Evolutionary conservation across 495 filamentous ascomycete genomes (phyloP).

Genomic region (Trichoderma erinaceum): DNA sequence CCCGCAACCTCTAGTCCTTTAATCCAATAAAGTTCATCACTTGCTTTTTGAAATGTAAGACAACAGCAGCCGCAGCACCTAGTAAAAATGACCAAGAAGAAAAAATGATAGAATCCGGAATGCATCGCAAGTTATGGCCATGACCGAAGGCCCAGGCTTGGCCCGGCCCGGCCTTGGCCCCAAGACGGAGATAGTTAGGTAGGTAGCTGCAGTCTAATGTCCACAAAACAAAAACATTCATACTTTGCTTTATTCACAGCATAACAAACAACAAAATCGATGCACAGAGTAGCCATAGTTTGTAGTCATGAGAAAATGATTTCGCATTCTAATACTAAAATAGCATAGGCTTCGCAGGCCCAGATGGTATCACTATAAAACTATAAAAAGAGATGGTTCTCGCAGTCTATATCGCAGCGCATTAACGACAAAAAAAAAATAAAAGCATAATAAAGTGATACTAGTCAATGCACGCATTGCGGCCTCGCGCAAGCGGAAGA

Average conservation of each 20-base stretch:
- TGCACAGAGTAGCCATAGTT: not conserved
- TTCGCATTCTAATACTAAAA: slow-evolving; percentile 3
- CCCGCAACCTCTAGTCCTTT: not conserved
- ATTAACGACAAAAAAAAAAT: not conserved
- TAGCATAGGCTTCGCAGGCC: slow-evolving; percentile 3
- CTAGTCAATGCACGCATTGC: not conserved
- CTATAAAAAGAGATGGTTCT: not conserved
- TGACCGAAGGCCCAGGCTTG: not conserved
- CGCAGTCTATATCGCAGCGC: not conserved
- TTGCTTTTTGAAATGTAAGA: too few species aligned
- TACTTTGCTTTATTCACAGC: not conserved
- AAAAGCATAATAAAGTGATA: not conserved
- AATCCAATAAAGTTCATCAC: not conserved
- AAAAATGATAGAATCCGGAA: not conserved
- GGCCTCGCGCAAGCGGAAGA: slow-evolving; percentile 4
- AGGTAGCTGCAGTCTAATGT: too few species aligned
- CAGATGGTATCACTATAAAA: slow-evolving; percentile 8
- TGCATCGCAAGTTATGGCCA: too few species aligned
- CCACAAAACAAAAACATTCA: too few species aligned
- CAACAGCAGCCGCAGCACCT: not conserved
- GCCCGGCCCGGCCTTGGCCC: too few species aligned
- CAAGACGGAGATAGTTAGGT: not conserved
- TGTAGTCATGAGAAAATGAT: not conserved
- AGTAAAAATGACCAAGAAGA: not conserved
- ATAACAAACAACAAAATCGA: not conserved